phyloP scores from a whole-genome alignment of 768 basidiomycete species.

The Rhodotorula graminis region DNA sequence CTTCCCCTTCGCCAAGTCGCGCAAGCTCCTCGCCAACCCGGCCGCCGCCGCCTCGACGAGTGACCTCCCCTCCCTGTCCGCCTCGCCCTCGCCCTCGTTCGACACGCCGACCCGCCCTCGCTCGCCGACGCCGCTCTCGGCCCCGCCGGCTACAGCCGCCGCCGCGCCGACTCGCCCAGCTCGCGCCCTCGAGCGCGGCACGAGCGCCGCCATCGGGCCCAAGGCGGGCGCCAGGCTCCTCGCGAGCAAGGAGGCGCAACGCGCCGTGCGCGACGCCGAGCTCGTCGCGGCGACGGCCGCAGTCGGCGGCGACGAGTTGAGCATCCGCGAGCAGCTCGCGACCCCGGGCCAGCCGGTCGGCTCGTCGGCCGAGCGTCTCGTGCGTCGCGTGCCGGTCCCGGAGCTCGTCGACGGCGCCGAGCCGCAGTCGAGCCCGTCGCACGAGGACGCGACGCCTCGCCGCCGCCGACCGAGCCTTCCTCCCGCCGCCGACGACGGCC shows the following conservation, averaged over 20 bases:
- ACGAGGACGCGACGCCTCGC: background rate
- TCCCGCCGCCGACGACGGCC: background rate
- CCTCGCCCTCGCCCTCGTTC: too few species aligned
- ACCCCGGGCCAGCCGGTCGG: too few species aligned
- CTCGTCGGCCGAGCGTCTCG: background rate
- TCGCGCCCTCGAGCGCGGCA: background rate
- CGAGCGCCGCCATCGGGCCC: background rate
- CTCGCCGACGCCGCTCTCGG: background rate
- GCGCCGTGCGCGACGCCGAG: background rate
- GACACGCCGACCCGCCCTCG: background rate
- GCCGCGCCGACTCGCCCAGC: background rate
- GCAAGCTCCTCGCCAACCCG: background rate
- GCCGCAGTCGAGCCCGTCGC: too few species aligned
- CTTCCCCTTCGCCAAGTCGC: background rate
- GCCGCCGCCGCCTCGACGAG: background rate
- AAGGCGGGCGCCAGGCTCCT: constrained; percentile 7
- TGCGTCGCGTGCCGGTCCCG: constrained; percentile 11
- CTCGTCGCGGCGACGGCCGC: too few species aligned
- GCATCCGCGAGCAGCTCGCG: background rate
- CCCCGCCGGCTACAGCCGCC: background rate
- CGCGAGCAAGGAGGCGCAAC: constrained; percentile 1
- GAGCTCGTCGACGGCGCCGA: background rate
- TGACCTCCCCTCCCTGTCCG: background rate
- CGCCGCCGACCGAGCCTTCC: background rate
- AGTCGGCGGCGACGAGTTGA: background rate